Percentiles rank a stretch among this genome's conserved stretches.
Evolutionary conservation across 78 protist genomes (phyloP).

Genomic region (Mantamonas sphyraenae): DNA sequence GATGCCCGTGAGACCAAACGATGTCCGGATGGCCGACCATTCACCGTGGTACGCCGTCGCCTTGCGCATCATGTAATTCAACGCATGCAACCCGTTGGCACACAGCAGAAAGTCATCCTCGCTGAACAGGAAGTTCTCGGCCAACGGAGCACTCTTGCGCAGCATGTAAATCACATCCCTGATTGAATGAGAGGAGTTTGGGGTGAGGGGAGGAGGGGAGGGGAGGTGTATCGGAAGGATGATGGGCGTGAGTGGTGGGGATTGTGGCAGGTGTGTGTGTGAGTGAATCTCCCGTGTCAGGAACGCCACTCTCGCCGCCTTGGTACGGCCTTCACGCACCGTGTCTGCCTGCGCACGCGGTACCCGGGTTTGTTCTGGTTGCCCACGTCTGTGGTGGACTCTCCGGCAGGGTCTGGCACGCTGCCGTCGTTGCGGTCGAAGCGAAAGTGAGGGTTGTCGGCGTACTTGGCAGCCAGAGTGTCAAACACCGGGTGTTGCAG

Average conservation of each 20-base stretch:
- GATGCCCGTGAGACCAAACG: constrained; percentile 31
- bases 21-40: constrained; percentile 14
- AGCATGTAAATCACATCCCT: constrained; percentile 22
- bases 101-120: constrained; percentile 38
- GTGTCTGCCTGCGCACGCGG: not conserved
- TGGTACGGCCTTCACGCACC: too few species aligned
- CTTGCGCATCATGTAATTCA: not conserved
- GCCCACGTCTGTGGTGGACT: not conserved
- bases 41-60: not conserved
- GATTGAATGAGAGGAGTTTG: constrained; percentile 5
- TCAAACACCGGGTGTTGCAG: not conserved
- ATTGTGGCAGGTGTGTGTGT: not conserved
- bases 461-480: not conserved
- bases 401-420: not conserved
- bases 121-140: not conserved
- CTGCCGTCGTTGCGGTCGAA: not conserved
- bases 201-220: too few species aligned
- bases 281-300: not conserved
- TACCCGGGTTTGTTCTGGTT: not conserved
- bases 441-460: not conserved
- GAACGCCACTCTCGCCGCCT: too few species aligned
- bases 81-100: constrained; percentile 3
- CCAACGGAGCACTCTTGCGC: not conserved
- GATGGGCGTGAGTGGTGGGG: too few species aligned
- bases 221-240: too few species aligned